These are phyloP conservation scores for Protea cynaroides DNA, from an alignment of 164 flowering plant species.

Conservation along the genomic window DNA sequence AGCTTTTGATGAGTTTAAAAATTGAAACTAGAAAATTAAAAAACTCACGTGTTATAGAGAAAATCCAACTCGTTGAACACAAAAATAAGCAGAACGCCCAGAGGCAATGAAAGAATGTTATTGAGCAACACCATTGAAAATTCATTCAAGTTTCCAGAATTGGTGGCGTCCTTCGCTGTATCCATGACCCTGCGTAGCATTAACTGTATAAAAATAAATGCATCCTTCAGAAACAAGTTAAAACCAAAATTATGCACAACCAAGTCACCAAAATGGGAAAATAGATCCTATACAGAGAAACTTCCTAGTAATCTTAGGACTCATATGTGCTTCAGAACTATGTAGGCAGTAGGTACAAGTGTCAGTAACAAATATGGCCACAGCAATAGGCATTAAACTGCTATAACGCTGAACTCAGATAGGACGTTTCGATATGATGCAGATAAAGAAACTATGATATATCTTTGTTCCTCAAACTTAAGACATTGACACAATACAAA, in stretches of 20 bases:
- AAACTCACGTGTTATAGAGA: conserved; percentile 73
- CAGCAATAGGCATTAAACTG: no score
- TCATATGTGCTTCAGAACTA: no score
- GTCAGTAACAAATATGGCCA: no score
- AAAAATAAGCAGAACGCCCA: conserved; percentile 65
- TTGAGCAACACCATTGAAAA: conserved; percentile 98
- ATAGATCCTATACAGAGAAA: no score
- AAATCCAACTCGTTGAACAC: conserved; percentile 85
- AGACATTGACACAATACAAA: no score
- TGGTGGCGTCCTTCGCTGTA: conserved; percentile 88
- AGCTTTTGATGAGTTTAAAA: not conserved
- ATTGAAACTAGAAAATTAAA: conserved; percentile 1
- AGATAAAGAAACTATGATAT: no score
- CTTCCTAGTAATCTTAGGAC: no score
- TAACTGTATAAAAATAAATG: conserved; percentile 38
- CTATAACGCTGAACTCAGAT: no score
- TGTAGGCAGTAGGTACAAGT: no score
- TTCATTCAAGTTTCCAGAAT: conserved; percentile 87
- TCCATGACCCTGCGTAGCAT: conserved; percentile 95
- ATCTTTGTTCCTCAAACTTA: no score
- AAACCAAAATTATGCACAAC: not conserved
- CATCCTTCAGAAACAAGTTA: not conserved
- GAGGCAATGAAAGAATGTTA: conserved; percentile 84
- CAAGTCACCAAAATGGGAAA: not conserved
- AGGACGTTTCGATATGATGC: no score